Base-by-base conservation (phyloP, 306 rosid species). In the Calophaca sinica region DNA sequence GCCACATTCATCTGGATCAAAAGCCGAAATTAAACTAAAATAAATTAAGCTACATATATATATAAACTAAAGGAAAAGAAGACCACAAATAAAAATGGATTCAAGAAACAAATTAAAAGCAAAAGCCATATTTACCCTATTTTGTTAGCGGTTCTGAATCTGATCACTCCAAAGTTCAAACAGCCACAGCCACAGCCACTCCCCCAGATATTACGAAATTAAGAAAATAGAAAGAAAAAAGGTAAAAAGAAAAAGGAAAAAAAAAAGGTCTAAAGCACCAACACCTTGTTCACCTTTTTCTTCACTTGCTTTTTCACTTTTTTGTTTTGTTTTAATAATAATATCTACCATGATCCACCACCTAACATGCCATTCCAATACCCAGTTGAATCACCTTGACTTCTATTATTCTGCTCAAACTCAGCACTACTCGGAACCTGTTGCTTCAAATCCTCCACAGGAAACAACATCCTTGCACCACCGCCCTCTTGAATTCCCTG, bases 351-450 rank as follows among this genome's bases (percentile, higher is more conserved):
- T 42, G 94, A 86, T 73, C 96, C 97, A 28, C 97, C 98, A 74
- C 96, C 97, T 68, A 90, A 81, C 94, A 91, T 87, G 67, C 98
- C 96, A 78, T 71, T 91, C 98, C 97, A 94, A 86, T 80, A 93
- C 14, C 89, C 93, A 74, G 81, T 39, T 74, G 94, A 80, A 87
- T 86, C 93, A n/a, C 80, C 90, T 78, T 81, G 89, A 42, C 72
- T 81, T 75, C 90, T 64, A 42, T 26, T 84, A 70, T 75, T 86
- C 28, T 80, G 85, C 65, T 85, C 88, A 70, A 87, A 90, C 55
- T 86, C 87, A 53, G 73, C 65, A 2, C 78, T 70, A 57, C 41
- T 86, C 45, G 92, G 82, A 68, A 87, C 87, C 59, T 88, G 96
- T 79, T 89, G 96, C 89, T 89, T 91, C 83, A 88, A 72, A 49